Evolutionary conservation across 2,329 filamentous ascomycete genomes (phyloP).

Genomic region (Colletotrichum orchidophilum): DNA sequence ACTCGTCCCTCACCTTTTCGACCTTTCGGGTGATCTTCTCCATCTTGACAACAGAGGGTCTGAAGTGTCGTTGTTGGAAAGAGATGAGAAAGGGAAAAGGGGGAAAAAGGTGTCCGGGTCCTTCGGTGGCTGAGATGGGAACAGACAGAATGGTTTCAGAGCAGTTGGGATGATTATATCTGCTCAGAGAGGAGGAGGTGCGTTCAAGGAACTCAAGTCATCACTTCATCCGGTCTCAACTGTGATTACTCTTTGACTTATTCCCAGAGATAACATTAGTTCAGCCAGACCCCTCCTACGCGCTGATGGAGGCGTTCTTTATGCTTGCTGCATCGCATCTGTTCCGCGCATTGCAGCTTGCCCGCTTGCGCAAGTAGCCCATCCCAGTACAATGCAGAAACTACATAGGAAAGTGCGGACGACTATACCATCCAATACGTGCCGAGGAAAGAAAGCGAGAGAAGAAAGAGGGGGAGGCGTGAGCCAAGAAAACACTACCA

Average conservation of each 20-base stretch:
- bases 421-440: neutral
- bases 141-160: slow-evolving; percentile 23
- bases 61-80: neutral
- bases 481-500: slow-evolving; percentile 6
- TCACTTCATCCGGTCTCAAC: neutral
- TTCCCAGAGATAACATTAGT: slow-evolving; percentile 6
- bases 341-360: slow-evolving; percentile 20
- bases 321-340: slow-evolving; percentile 24
- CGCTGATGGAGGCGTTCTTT: slow-evolving; percentile 26
- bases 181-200: neutral
- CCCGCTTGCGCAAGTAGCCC: slow-evolving; percentile 9
- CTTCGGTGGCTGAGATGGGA: neutral
- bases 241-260: neutral
- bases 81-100: neutral
- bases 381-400: slow-evolving; percentile 6
- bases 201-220: neutral
- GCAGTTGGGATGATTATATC: slow-evolving; percentile 20
- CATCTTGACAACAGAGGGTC: slow-evolving; percentile 6
- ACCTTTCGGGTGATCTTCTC: slow-evolving; percentile 2
- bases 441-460: neutral
- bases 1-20: slow-evolving; percentile 25
- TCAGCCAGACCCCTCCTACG: neutral
- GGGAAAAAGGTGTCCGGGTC: neutral
- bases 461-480: slow-evolving; percentile 9
- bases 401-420: neutral